Evolutionary conservation across 768 basidiomycete genomes (phyloP), one percentile per base, ranked within the genome.

Genomic region (Termitomyces sp.): DNA sequence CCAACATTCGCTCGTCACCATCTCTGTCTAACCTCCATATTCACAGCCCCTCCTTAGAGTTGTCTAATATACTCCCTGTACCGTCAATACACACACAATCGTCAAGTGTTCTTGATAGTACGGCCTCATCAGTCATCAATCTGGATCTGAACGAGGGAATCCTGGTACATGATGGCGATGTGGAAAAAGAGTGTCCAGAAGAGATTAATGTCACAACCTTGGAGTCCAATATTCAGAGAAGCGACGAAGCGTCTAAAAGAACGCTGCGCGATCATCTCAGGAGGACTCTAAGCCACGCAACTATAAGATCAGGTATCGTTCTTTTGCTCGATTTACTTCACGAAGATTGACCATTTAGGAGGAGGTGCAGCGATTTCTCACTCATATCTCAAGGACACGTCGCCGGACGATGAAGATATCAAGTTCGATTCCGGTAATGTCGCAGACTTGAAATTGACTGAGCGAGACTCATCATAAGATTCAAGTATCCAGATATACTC

Each of bases 51-150:
- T 76, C 76, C 46, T 62, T 73, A 42, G 68, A 74, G 25, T 59
- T 72, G 52, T 63, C 71, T 20, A 73, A 79, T 31, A 64, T 72
- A 42, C 68, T 66, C 57, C 68, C 66, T 57, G 71, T 71, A 48
- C 77, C 74, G 47, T 66, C 72, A 57, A 66, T 68, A 37, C 65
- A 64, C 51, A 65, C 60, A 38, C 70, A 71, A 45, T 66, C 70
- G 9, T 65, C 62, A 14, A 77, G 72, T 34, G 74, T 70, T 48
- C 73, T 85, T 48, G 82, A 86, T 67, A 88, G 86, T 70, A 86
- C 88, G 25, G 83, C 88, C 40, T 91, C 88, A 50, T 92, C 91
- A 42, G 79, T 89, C 20, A 76, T 84, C 66, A 85, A 88, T 68
- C 69, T 89, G 73, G 86, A 89, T 64, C 73, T 85, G 60, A 79